Percentiles rank a stretch among this genome's conserved stretches.
These are phyloP conservation scores for Polygonum aviculare DNA, from an alignment of 148 eudicot species.

Conservation along the genomic window DNA sequence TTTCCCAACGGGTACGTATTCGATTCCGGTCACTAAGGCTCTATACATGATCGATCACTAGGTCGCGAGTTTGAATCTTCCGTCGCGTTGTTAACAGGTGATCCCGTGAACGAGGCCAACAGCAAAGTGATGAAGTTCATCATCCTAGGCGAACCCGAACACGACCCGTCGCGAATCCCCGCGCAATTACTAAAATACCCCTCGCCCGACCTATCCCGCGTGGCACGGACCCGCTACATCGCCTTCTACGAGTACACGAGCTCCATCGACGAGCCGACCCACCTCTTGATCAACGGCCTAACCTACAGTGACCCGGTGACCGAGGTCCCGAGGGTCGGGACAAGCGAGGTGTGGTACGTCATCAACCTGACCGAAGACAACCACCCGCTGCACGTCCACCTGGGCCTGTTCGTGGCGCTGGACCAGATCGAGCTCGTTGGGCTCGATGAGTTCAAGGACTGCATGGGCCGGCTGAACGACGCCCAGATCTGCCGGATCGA, in stretches of 20 bases:
- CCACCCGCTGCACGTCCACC: conserved; percentile 74
- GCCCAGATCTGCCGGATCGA: conserved; percentile 41
- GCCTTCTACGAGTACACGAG: conserved; percentile 65
- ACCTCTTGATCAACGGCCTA: conserved; percentile 54
- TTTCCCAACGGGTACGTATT: conserved; percentile 41
- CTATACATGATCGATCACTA: too few relatives aligned
- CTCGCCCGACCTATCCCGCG: conserved; percentile 26
- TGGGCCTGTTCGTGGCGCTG: conserved; percentile 44
- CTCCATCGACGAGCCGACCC: conserved; percentile 50
- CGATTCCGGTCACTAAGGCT: background rate
- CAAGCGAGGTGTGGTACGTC: conserved; percentile 70
- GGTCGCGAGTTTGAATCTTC: too few relatives aligned
- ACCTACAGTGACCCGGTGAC: conserved; percentile 60
- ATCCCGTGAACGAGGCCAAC: conserved; percentile 49
- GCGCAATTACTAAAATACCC: conserved; percentile 41
- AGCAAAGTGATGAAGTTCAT: conserved; percentile 75
- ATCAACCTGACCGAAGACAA: conserved; percentile 82
- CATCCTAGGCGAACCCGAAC: conserved; percentile 19
- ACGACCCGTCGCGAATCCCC: conserved; percentile 34
- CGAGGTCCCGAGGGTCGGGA: conserved; percentile 60
- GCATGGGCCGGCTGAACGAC: conserved; percentile 46
- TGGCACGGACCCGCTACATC: conserved; percentile 46
- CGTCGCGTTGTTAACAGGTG: conserved; percentile 18
- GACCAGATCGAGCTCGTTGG: conserved; percentile 44
- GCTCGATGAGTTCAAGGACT: conserved; percentile 37